Evolutionary conservation across 768 basidiomycete species (phyloP), one percentile per base, ranked within the genome.

Genomic region (Roridomyces roridus): DNA sequence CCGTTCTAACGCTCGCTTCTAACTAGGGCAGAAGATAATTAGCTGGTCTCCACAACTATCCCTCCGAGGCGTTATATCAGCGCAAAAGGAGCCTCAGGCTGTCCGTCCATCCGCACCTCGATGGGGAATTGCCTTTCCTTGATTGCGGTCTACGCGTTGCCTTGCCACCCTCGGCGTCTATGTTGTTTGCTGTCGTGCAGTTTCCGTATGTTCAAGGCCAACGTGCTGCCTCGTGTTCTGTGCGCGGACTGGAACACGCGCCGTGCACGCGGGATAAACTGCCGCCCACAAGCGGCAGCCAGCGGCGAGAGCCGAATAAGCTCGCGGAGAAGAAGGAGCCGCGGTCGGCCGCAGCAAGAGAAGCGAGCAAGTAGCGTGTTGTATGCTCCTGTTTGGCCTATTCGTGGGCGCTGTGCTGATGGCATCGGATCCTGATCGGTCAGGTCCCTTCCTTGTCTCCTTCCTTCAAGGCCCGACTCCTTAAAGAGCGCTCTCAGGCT

Each of bases 221-320:
- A n/a, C n/a, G n/a, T n/a, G n/a, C n/a, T n/a, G 36, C 59, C 59
- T 56, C 59, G 46, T 61, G 60, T 31, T 57, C 41, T 45, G 50
- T 39, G 20, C 28, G 28, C 46, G 60, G 21, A 37, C 34, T 47
- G 59, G 36, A 55, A 35, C 51, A 57, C 7, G 55, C 42, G 29
- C 41, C 21, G 20, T 48, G 51, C 56, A 47, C 56, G 55, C 49
- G 55, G 31, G 39, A 8, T 34, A 34, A 46, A 26, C 24, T 36
- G 43, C 48, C 17, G 31, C 21, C 1, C 25, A 4, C 8, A n/a
- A 36, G 57, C 60, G 56, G 56, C 55, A 62, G 47, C 36, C 25
- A 42, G 40, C 37, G 52, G 42, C 29, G 46, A 28, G 25, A 28
- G 24, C 28, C 18, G 40, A 59, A 37, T 48, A 48, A 47, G 41